Evolutionary conservation across 139 green algal genomes (phyloP).

Genomic region (Tetradesmus lagerheimii): DNA sequence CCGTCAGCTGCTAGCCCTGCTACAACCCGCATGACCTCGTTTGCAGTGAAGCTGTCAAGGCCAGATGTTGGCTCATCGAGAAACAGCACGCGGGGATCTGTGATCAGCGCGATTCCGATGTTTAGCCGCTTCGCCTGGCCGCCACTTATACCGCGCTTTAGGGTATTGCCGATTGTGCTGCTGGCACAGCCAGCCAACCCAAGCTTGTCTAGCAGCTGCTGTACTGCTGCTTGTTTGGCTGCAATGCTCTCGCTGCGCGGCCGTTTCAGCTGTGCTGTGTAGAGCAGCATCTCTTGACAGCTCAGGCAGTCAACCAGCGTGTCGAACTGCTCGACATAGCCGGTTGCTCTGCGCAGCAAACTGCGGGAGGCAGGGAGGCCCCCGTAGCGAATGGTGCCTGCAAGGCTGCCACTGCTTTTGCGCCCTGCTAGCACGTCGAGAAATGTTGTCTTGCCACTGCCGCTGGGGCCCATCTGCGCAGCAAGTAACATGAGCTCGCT

Average conservation of each 20-base stretch:
- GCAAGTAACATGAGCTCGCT: too few species aligned
- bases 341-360: conserved; percentile 78
- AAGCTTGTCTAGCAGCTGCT: conserved; percentile 60
- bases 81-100: conserved; percentile 74
- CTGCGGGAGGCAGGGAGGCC: conserved; percentile 56
- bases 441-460: conserved; percentile 86
- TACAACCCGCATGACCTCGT: conserved; percentile 73
- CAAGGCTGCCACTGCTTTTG: conserved; percentile 71
- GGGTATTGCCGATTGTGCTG: conserved; percentile 51
- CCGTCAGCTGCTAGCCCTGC: conserved; percentile 51
- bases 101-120: conserved; percentile 78
- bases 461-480: conserved; percentile 74
- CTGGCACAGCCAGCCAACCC: conserved; percentile 20
- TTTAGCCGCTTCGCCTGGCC: conserved; percentile 78
- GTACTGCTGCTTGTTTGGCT: conserved; percentile 71
- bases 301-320: conserved; percentile 71
- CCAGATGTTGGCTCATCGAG: conserved; percentile 81
- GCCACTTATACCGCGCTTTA: conserved; percentile 75
- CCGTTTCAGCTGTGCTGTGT: conserved; percentile 88
- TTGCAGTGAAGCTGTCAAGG: conserved; percentile 76
- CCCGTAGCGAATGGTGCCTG: conserved; percentile 69
- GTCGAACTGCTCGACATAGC: conserved; percentile 86
- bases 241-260: conserved; percentile 51
- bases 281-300: conserved; percentile 85
- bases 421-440: conserved; percentile 71